Evolutionary conservation across 1,284 basidiomycete species (phyloP).

Genomic region (Ceratobasidium sp.): DNA sequence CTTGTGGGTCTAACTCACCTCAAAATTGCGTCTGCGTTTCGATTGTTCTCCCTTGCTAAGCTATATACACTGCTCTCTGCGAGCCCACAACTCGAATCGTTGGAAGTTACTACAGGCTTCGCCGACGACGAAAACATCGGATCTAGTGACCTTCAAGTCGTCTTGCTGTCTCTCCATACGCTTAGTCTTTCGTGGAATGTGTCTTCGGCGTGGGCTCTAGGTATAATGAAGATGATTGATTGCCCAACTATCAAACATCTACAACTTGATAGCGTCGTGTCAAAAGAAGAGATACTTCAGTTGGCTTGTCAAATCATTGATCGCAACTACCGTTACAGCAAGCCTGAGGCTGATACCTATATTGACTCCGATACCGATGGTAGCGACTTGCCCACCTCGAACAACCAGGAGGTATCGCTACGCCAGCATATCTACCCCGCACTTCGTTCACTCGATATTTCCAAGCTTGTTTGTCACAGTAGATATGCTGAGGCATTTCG

Average conservation of each 20-base stretch:
- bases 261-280: background rate
- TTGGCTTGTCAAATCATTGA: background rate
- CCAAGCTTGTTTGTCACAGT: background rate
- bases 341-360: background rate
- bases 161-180: background rate
- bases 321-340: background rate
- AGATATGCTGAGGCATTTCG: background rate
- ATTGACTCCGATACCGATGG: no score
- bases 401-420: background rate
- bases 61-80: background rate
- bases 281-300: background rate
- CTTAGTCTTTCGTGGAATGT: background rate
- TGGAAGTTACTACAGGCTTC: background rate
- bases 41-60: background rate
- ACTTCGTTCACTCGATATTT: background rate
- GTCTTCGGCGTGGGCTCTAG: background rate
- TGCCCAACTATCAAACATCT: background rate
- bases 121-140: background rate
- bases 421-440: background rate
- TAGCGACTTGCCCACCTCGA: no score
- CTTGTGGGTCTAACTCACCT: constrained; percentile 25
- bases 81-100: constrained; percentile 2
- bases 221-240: background rate
- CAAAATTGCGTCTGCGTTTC: background rate
- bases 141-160: background rate